Percentiles rank a stretch among this genome's conserved stretches.
Conservation (phyloP, 192 early-diverging fungal species). For the Umbelopsis sp. region DNA sequence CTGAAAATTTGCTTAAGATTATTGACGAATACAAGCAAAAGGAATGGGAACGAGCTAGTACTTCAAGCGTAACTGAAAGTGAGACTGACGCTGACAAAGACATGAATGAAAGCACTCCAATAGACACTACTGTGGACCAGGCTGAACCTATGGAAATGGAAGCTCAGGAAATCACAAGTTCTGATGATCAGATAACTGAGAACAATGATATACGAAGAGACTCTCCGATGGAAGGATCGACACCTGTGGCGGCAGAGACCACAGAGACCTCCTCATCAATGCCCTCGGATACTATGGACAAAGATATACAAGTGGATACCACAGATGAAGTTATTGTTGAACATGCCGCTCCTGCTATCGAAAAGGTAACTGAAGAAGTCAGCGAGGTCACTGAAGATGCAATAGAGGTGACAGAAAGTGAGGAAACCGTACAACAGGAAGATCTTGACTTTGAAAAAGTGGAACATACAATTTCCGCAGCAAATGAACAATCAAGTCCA, state of each 20-base stretch:
- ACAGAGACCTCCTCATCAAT: neutral
- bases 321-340: neutral
- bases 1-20: conserved; percentile 27
- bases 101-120: no score
- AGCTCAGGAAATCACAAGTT: neutral
- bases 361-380: neutral
- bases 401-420: neutral
- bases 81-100: neutral
- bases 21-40: conserved; percentile 34
- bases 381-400: neutral
- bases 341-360: neutral
- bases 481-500: neutral
- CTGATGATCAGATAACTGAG: neutral
- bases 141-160: neutral
- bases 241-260: neutral
- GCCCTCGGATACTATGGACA: neutral
- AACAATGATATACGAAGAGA: neutral
- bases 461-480: neutral
- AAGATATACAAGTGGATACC: neutral
- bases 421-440: neutral
- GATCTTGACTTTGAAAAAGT: neutral
- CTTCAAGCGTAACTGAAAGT: conserved; percentile 1
- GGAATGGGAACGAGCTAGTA: conserved; percentile 34
- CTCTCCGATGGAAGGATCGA: neutral
- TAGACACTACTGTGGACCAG: neutral